Evolutionary conservation across 2,329 filamentous ascomycete genomes (phyloP).

Genomic region (Pseudogymnoascus destructans): DNA sequence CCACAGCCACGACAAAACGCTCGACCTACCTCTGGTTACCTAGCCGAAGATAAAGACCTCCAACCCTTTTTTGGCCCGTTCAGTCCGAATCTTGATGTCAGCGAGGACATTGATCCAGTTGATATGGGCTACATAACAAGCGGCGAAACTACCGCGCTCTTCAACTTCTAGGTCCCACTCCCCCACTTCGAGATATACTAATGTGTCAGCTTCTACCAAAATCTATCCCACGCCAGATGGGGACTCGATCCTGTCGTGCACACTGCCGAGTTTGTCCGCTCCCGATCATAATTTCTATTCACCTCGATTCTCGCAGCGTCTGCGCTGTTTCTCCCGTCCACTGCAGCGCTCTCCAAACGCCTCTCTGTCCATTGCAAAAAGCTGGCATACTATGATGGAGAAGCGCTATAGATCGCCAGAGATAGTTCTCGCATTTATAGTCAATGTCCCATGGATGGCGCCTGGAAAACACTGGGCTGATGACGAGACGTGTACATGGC

Average conservation of each 20-base stretch:
- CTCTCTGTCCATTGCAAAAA: constrained; percentile 50
- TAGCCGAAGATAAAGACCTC: constrained; percentile 34
- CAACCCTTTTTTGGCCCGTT: constrained; percentile 55
- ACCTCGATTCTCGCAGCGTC: constrained; percentile 59
- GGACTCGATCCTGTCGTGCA: constrained; percentile 57
- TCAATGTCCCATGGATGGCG: constrained; percentile 65
- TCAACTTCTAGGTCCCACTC: constrained; percentile 42
- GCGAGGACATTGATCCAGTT: constrained; percentile 53
- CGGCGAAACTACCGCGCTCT: constrained; percentile 50
- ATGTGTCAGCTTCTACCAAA: constrained; percentile 48
- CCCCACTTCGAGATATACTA: constrained; percentile 8
- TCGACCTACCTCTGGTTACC: constrained; percentile 13
- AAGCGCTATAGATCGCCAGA: constrained; percentile 56
- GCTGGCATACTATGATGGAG: constrained; percentile 48
- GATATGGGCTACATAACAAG: constrained; percentile 55
- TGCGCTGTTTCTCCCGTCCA: constrained; percentile 51
- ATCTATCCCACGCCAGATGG: constrained; percentile 61
- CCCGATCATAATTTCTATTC: constrained; percentile 56
- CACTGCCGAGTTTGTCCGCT: constrained; percentile 50
- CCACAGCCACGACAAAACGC: constrained; percentile 5
- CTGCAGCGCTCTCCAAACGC: constrained; percentile 50
- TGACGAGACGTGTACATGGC: constrained; percentile 59
- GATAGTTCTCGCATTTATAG: constrained; percentile 62
- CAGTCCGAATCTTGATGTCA: constrained; percentile 48
- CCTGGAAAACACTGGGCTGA: constrained; percentile 55